Evolutionary conservation across 805 yeast species (phyloP), one percentile per base, ranked within the genome.

Genomic region (Saturnispora mendoncae): DNA sequence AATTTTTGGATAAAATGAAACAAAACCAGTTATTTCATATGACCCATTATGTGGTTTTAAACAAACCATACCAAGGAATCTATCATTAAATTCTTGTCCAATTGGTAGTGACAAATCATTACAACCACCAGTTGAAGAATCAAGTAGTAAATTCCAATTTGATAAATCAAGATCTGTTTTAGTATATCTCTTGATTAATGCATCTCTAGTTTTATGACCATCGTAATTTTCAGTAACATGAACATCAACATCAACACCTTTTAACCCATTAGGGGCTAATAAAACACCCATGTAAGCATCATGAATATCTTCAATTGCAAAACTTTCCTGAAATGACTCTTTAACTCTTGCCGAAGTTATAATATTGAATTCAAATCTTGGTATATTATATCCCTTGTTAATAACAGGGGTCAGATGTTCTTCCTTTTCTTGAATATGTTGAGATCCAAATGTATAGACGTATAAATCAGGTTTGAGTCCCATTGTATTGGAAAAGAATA

Each of bases 301-400:
- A 21, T 21, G 24, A 12, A 20, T n/a, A 6, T 34, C 33, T 18
- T 26, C 20, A 20, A 38, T 23, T 3, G 46, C 39, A 37, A 67
- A 51, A 39, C 58, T 57, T 5, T 47, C 43, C 18, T 58, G 48
- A 3, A 60, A 29, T 10, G 51, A 47, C 6, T 49, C 21, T 36
- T 65, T 62, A 21, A 76, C 59, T 40, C 83, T 59, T 4, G 65
- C 57, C 0, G 71, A 57, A 13, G 49, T 46, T 15, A 76, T 64
- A 6, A 72, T 51, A 1, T 64, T 61, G 49, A 59, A 76, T 46
- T 64, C 65, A 53, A 45, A 64, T 42, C 70, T 57, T 8, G 72
- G 70, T 44, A 68, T 71, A 45, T 68, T 60, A 53, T 75, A 76
- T 1, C 76, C 75, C 41, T 64, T 61, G 51, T 76, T 76, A 43